Conservation (phyloP, 139 green algal genomes). For the Klebsormidium nitens region DNA sequence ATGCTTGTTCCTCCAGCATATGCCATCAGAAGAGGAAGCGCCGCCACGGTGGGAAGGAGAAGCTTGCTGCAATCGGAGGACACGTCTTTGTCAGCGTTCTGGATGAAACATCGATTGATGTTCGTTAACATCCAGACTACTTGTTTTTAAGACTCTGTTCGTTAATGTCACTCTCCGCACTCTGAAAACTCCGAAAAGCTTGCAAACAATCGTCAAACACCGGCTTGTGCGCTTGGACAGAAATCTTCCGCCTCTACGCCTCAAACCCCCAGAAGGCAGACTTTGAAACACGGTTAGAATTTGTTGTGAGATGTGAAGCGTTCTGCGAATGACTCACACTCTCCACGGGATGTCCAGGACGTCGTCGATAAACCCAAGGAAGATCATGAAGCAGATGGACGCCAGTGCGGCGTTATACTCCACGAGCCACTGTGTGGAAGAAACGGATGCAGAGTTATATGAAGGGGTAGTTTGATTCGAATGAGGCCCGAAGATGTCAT, state of each 20-base stretch:
- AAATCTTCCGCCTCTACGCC: too few species aligned
- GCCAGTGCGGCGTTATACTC: conserved; percentile 97
- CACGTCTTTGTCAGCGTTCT: too few species aligned
- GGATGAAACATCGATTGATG: too few species aligned
- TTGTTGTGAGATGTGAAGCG: neutral
- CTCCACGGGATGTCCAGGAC: conserved; percentile 97
- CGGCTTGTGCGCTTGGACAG: too few species aligned
- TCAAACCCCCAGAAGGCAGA: conserved; percentile 4
- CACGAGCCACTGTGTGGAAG: conserved; percentile 78
- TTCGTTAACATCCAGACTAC: too few species aligned
- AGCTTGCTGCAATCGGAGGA: conserved; percentile 71
- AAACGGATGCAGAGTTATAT: too few species aligned
- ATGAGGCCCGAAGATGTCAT: too few species aligned
- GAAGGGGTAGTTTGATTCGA: too few species aligned
- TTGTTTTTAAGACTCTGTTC: too few species aligned
- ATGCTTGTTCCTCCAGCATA: conserved; percentile 78
- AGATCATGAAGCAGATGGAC: conserved; percentile 95
- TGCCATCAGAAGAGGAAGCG: conserved; percentile 81
- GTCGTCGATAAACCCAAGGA: conserved; percentile 97
- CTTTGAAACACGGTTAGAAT: neutral
- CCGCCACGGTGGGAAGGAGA: conserved; percentile 76
- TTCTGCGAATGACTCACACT: conserved; percentile 26
- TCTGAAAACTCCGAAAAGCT: too few species aligned
- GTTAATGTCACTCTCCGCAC: too few species aligned
- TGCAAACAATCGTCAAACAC: too few species aligned